These are phyloP conservation scores for Arthrobotrys megalospora DNA, from an alignment of 2,329 filamentous ascomycete species.

Conservation along the genomic window DNA sequence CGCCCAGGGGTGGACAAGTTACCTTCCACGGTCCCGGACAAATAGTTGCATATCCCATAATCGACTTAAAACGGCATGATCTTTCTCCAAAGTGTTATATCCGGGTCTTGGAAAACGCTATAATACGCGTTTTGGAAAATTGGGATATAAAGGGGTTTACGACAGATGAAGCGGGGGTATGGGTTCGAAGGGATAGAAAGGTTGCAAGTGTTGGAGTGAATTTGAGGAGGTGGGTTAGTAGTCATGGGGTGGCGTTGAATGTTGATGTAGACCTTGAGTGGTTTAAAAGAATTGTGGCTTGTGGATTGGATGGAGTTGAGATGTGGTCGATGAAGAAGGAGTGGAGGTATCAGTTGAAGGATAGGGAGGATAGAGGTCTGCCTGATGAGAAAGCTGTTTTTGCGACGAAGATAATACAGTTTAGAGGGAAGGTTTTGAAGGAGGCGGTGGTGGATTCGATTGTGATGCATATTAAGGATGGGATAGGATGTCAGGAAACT, in stretches of 20 bases:
- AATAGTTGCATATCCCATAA: conserved; percentile 88
- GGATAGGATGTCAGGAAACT: conserved; percentile 70
- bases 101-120: conserved; percentile 80
- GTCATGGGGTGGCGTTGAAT: conserved; percentile 87
- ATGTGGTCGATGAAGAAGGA: conserved; percentile 81
- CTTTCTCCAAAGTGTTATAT: conserved; percentile 84
- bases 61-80: conserved; percentile 81
- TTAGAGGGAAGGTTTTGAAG: neutral
- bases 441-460: conserved; percentile 73
- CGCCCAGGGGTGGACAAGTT: conserved; percentile 87
- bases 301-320: conserved; percentile 83
- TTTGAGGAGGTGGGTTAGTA: conserved; percentile 84
- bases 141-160: conserved; percentile 77
- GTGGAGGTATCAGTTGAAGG: neutral
- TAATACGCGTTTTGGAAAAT: conserved; percentile 75
- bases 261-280: conserved; percentile 76
- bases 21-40: conserved; percentile 98
- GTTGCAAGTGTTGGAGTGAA: conserved; percentile 95
- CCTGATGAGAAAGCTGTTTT: neutral
- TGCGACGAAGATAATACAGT: neutral
- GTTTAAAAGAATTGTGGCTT: conserved; percentile 86
- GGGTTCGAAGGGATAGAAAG: conserved; percentile 76
- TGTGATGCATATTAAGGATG: conserved; percentile 79
- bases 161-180: conserved; percentile 87
- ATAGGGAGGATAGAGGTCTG: conserved; percentile 65